Evolutionary conservation across 768 basidiomycete species (phyloP).

Genomic region (Megacollybia marginata): DNA sequence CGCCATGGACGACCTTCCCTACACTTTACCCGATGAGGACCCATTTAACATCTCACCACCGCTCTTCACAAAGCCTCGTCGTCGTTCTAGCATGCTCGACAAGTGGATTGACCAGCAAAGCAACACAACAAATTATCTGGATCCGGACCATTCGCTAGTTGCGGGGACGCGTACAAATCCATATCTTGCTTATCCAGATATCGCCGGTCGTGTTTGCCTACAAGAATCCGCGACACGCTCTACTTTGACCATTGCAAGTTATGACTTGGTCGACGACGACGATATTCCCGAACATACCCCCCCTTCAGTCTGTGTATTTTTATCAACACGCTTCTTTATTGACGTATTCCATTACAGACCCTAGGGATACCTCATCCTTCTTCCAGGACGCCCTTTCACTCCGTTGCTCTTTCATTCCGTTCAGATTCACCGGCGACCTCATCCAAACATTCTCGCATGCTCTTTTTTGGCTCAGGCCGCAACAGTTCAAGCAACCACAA

Average conservation of each 20-base stretch:
- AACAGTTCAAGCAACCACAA: conserved; percentile 29
- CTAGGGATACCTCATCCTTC: conserved; percentile 8
- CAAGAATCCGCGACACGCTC: conserved; percentile 18
- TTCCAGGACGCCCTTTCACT: conserved; percentile 28
- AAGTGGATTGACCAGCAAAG: conserved; percentile 51
- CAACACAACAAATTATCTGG: conserved; percentile 8
- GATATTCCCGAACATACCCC: conserved; percentile 32
- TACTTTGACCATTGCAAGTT: conserved; percentile 31
- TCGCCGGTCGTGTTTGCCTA: conserved; percentile 16
- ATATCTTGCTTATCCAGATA: conserved; percentile 36
- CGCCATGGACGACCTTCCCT: conserved; percentile 34
- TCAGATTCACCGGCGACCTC: conserved; percentile 21
- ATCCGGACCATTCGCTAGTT: conserved; percentile 1
- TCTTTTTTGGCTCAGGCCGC: conserved; percentile 31
- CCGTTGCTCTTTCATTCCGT: conserved; percentile 6
- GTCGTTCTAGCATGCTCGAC: conserved; percentile 44
- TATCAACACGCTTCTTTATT: not conserved
- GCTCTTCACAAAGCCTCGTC: conserved; percentile 23
- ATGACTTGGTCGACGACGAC: conserved; percentile 44
- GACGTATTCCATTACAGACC: not conserved
- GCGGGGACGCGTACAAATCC: conserved; percentile 25
- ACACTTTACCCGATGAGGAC: conserved; percentile 46
- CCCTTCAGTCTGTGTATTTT: conserved; percentile 2
- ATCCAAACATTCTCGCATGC: conserved; percentile 33
- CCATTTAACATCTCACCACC: conserved; percentile 37